Conservation (phyloP, 1,284 basidiomycete genomes). For the Agroathelia rolfsii region DNA sequence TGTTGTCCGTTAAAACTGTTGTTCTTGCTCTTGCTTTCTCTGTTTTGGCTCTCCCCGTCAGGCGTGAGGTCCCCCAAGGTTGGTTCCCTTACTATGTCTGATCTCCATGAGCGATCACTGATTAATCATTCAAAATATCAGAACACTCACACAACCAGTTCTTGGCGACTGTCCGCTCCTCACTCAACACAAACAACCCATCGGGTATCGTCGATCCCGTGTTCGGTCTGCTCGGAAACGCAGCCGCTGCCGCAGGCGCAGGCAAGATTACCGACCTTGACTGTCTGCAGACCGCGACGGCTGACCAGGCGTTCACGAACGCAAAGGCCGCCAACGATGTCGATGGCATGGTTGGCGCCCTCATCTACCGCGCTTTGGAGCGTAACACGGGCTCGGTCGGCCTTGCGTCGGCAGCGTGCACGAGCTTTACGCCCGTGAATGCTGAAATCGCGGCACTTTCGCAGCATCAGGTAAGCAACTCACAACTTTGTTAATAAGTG, state of each 20-base stretch:
- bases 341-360: conserved; percentile 45
- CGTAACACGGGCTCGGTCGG: conserved; percentile 56
- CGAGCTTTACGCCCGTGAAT: conserved; percentile 45
- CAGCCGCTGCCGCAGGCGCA: conserved; percentile 43
- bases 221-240: conserved; percentile 55
- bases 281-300: conserved; percentile 57
- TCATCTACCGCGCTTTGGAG: conserved; percentile 60
- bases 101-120: conserved; percentile 1
- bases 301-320: conserved; percentile 64
- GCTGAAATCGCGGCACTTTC: conserved; percentile 58
- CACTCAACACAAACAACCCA: conserved; percentile 48
- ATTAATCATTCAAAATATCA: conserved; percentile 15
- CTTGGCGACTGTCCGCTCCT: conserved; percentile 37
- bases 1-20: conserved; percentile 34
- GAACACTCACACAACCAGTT: conserved; percentile 59
- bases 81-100: conserved; percentile 9
- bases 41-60: conserved; percentile 33
- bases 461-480: conserved; percentile 43
- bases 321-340: conserved; percentile 53
- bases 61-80: conserved; percentile 64
- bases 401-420: conserved; percentile 37
- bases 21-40: conserved; percentile 26
- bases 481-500: neutral
- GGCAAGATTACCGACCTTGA: conserved; percentile 47
- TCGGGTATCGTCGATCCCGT: conserved; percentile 51